A percentile compares a stretch with the other conserved stretches of the same genome.
phyloP scores from a whole-genome alignment of 345 rosid species.

The Moricandia moricandioides region DNA sequence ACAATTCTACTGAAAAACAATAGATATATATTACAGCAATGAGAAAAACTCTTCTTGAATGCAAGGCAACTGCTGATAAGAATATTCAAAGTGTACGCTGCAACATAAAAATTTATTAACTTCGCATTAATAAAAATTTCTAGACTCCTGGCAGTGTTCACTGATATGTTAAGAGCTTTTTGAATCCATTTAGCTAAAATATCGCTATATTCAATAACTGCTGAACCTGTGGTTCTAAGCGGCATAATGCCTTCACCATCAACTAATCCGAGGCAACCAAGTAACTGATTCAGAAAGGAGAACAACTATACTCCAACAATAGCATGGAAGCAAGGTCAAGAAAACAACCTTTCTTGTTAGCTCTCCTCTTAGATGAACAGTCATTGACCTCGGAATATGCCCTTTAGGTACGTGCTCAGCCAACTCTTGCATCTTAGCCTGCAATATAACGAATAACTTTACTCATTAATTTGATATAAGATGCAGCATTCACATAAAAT shows the following conservation, averaged over 20 bases:
- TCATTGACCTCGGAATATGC: constrained; percentile 95
- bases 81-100: neutral
- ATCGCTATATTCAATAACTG: neutral
- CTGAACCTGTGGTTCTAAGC: neutral
- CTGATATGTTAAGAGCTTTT: neutral
- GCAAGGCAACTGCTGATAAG: neutral
- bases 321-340: constrained; percentile 16
- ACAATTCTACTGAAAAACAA: neutral
- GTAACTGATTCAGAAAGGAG: neutral
- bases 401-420: constrained; percentile 99
- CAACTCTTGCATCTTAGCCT: constrained; percentile 99
- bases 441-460: constrained; percentile 26
- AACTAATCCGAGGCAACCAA: neutral
- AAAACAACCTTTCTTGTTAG: constrained; percentile 85
- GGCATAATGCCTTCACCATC: neutral
- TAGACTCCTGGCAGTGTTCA: neutral
- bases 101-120: neutral
- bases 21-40: neutral
- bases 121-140: neutral
- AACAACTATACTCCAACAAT: constrained; percentile 6
- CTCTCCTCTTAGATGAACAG: constrained; percentile 96
- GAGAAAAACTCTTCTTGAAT: neutral
- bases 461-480: neutral
- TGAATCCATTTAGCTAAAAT: neutral
- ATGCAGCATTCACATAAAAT: constrained; percentile 12